These are phyloP conservation scores for Aspergillus mulundensis DNA, from an alignment of 495 filamentous ascomycete genomes.

Conservation along the genomic window DNA sequence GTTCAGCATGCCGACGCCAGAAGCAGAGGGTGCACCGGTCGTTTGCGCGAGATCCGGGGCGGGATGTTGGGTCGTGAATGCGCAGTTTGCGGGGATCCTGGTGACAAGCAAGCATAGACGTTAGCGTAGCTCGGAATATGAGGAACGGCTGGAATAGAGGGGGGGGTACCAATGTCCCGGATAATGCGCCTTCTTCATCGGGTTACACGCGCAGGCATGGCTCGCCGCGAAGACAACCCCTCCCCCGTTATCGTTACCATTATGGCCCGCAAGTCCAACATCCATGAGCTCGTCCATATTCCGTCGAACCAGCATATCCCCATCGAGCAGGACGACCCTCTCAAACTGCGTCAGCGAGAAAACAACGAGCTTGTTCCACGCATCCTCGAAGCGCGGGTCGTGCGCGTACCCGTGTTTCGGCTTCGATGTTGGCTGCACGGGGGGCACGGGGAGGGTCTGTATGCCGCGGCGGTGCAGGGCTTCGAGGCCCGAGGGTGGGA, in stretches of 20 bases:
- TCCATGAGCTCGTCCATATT: constrained; percentile 91
- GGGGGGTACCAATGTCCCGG: constrained; percentile 58
- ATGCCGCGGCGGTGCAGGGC: constrained; percentile 23
- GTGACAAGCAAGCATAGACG: too few species aligned
- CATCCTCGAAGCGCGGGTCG: constrained; percentile 74
- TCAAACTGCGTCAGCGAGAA: constrained; percentile 68
- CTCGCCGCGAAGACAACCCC: constrained; percentile 61
- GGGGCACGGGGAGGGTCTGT: constrained; percentile 16
- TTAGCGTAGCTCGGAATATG: neutral
- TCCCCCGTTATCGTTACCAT: constrained; percentile 2
- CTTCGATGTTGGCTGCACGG: constrained; percentile 13
- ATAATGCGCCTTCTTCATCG: constrained; percentile 69
- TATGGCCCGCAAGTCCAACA: constrained; percentile 58
- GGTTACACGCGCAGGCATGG: constrained; percentile 82
- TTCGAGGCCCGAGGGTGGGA: constrained; percentile 23
- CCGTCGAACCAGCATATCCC: constrained; percentile 71
- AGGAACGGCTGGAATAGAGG: neutral
- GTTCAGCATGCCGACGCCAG: constrained; percentile 65
- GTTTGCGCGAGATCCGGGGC: constrained; percentile 55
- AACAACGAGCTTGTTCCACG: constrained; percentile 78
- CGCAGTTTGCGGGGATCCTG: constrained; percentile 67
- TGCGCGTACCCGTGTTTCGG: constrained; percentile 28
- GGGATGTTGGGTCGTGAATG: constrained; percentile 65
- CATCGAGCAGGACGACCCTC: constrained; percentile 74
- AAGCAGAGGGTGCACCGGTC: constrained; percentile 44